phyloP scores from a whole-genome alignment of 805 yeast species.

The Ogataea allantospora region DNA sequence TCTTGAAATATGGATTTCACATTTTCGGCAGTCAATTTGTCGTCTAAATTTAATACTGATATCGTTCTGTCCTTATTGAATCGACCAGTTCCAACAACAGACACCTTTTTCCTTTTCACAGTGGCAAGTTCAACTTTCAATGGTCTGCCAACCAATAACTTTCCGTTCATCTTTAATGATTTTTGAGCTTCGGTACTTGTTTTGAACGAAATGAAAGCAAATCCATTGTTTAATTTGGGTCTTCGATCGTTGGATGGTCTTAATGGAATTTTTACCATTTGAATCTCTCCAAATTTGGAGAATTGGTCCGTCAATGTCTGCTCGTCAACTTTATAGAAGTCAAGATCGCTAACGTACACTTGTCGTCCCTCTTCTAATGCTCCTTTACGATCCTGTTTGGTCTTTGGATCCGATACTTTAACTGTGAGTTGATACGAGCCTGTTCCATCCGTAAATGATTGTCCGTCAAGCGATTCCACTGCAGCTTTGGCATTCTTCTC shows the following conservation, averaged over 20 bases:
- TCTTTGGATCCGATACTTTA: slow-evolving; percentile 59
- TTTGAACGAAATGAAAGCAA: slow-evolving; percentile 59
- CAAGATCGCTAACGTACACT: slow-evolving; percentile 51
- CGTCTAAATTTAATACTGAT: slow-evolving; percentile 31
- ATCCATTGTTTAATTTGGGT: slow-evolving; percentile 52
- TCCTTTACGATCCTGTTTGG: slow-evolving; percentile 40
- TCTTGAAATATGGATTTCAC: slow-evolving; percentile 31
- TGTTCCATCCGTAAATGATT: slow-evolving; percentile 31
- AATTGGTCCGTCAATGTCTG: slow-evolving; percentile 42
- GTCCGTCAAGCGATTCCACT: slow-evolving; percentile 40
- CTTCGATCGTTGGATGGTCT: slow-evolving; percentile 29
- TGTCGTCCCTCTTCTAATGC: slow-evolving; percentile 56
- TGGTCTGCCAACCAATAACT: slow-evolving; percentile 43
- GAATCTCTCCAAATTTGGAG: slow-evolving; percentile 50
- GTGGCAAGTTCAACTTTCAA: slow-evolving; percentile 51
- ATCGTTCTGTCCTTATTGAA: slow-evolving; percentile 20
- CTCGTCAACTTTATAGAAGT: slow-evolving; percentile 42
- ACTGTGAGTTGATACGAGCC: slow-evolving; percentile 46
- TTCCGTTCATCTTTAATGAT: slow-evolving; percentile 44
- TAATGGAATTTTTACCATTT: slow-evolving; percentile 49
- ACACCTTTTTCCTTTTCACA: slow-evolving; percentile 9
- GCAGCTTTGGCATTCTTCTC: slow-evolving; percentile 47
- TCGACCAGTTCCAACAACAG: slow-evolving; percentile 4
- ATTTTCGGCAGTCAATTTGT: slow-evolving; percentile 38
- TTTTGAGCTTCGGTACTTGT: slow-evolving; percentile 42